Conservation (phyloP, 2,329 filamentous ascomycete species). For the Pseudogymnoascus sp. region DNA sequence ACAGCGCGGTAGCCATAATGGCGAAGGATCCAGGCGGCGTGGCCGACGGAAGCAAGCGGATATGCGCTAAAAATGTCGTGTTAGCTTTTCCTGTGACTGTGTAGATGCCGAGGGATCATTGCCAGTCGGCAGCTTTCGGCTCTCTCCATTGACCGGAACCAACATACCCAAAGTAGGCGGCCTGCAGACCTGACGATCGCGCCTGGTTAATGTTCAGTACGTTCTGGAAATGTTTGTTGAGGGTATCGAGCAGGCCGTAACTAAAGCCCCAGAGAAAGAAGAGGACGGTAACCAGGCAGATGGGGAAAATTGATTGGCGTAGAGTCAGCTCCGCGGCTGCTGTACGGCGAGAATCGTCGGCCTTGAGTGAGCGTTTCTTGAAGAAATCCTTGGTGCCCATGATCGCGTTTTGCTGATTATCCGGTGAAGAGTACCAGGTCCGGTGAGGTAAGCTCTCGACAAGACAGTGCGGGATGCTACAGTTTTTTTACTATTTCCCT, state of each 20-base stretch:
- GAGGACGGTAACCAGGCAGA: constrained; percentile 39
- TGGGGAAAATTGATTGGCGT: constrained; percentile 36
- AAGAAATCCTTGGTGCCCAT: background rate
- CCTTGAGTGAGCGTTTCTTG: background rate
- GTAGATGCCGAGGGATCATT: background rate
- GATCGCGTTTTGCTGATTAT: background rate
- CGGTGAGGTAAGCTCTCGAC: background rate
- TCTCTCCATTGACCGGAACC: background rate
- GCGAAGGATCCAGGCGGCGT: constrained; percentile 59
- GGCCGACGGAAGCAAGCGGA: constrained; percentile 59
- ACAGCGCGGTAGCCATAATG: constrained; percentile 56
- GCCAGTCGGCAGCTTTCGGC: background rate
- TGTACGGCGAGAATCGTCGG: constrained; percentile 21
- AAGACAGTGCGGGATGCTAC: background rate
- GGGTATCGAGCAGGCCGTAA: constrained; percentile 35
- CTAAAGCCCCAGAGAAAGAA: constrained; percentile 46
- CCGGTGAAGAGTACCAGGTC: background rate
- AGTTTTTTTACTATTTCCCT: background rate
- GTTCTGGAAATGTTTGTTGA: constrained; percentile 36
- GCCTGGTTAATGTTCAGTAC: constrained; percentile 28
- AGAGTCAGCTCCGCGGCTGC: constrained; percentile 36
- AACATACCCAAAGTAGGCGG: constrained; percentile 30
- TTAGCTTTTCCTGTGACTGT: background rate
- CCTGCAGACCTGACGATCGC: constrained; percentile 16
- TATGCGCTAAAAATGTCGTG: constrained; percentile 39